A percentile compares a stretch with the other conserved stretches of the same genome.
These are phyloP conservation scores for Epichloe amarillans DNA, from an alignment of 2,329 filamentous ascomycete genomes.

Conservation along the genomic window DNA sequence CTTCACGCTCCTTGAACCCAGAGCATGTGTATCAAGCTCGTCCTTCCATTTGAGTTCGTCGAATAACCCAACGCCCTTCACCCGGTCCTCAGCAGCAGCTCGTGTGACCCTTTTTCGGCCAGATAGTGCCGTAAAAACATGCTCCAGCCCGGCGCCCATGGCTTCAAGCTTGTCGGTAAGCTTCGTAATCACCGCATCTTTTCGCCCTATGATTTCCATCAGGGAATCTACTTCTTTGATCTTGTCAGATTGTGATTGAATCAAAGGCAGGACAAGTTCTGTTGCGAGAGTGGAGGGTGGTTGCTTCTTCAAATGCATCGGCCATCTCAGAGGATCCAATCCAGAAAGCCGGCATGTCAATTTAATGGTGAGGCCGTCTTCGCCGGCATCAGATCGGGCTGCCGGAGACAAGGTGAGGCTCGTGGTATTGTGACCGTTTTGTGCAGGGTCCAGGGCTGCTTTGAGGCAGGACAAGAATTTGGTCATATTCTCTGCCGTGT, in stretches of 20 bases:
- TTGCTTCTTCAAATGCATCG: conserved; percentile 39
- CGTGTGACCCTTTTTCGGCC: conserved; percentile 34
- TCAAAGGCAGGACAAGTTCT: conserved; percentile 37
- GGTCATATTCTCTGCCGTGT: conserved; percentile 51
- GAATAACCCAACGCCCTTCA: conserved; percentile 40
- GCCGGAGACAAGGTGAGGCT: conserved; percentile 28
- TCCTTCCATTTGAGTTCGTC: conserved; percentile 25
- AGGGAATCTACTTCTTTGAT: conserved; percentile 30
- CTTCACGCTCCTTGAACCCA: conserved; percentile 18
- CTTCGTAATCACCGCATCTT: conserved; percentile 37
- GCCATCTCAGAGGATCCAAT: conserved; percentile 52
- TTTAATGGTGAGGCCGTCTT: conserved; percentile 34
- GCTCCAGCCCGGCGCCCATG: conserved; percentile 36
- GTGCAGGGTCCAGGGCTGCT: conserved; percentile 34
- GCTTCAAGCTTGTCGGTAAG: conserved; percentile 41
- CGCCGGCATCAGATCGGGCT: conserved; percentile 19
- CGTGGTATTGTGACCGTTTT: conserved; percentile 29
- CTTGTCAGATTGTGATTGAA: conserved; percentile 31
- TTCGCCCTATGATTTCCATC: conserved; percentile 29
- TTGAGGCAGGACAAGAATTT: conserved; percentile 53
- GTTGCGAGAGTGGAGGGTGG: conserved; percentile 29
- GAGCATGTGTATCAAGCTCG: conserved; percentile 11
- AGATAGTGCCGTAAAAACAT: conserved; percentile 37
- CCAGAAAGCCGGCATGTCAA: conserved; percentile 51
- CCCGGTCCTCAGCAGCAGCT: conserved; percentile 29